Base-by-base conservation (phyloP, 73 alveolate species). In the Paramecium tetraurelia region DNA sequence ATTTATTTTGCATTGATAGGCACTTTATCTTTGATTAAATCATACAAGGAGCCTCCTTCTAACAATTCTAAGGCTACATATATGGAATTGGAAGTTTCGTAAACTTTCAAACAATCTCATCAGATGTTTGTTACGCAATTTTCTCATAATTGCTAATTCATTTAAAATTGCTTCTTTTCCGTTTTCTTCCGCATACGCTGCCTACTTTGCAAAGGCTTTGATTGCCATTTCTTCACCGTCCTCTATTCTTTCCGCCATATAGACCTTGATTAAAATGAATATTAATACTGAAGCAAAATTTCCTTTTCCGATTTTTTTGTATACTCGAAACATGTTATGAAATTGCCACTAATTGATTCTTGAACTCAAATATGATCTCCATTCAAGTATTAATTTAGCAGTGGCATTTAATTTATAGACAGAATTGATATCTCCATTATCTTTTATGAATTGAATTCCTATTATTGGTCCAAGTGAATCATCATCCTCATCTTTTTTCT, bases 181-280 rank as follows among this genome's bases (percentile, higher is more conserved):
- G 44, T 89, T 69, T 27, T 89, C 94, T 48, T 89, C 70, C 9
- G 86, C 88, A 53, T 89, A 89, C 9, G 94, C 94, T 10, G 90
- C 94, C 53, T 68, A 36, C 71, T 89, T 89, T 14, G 92, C 48
- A 83, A 89, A 89, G 1, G 94, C 94, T 75, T 89, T 89, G 35
- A 89, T 63, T 14, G 94, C 94, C 27, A 89, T 27, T 70, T 89
- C 80, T 50, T 22, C 53, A 58, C 59, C 87, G 35, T 89, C 94
- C 46, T 89, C 94, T 10, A 89, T 58, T 89, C 92, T 89, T 33
- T 89, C 94, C 6, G 94, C 87, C 87, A 89, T 70, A 83, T 89
- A 89, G 46, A 80, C 90, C 90, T 80, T 0, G 1, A 8, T 12
- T 75, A 63, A 27, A 38, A 29, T 75, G n/a, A 7, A 18, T 16